Percentiles rank a stretch among this genome's conserved stretches.
Evolutionary conservation across 805 yeast genomes (phyloP).

Genomic region (Kockiozyma suomiensis): DNA sequence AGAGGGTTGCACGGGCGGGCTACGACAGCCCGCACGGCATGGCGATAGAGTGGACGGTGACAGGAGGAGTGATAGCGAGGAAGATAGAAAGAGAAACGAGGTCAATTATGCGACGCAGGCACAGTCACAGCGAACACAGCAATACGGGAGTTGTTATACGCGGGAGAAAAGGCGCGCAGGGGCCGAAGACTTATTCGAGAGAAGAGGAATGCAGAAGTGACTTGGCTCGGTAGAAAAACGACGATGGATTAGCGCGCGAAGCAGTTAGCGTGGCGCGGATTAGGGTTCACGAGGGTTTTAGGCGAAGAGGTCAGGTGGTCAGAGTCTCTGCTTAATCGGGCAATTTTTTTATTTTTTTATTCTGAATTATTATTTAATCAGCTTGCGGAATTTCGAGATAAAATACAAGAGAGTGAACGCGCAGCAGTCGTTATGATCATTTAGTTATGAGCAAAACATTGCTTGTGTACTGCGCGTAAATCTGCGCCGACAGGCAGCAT

Average conservation of each 20-base stretch:
- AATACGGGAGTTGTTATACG: no score
- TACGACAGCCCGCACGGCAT: conserved; percentile 7
- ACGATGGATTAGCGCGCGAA: conserved; percentile 9
- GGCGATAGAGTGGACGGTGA: background rate
- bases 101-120: background rate
- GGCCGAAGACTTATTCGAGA: no score
- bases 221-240: background rate
- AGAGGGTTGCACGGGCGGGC: background rate
- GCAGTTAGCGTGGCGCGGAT: conserved; percentile 12
- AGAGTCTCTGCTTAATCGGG: background rate
- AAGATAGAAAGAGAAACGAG: background rate
- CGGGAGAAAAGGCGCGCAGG: background rate
- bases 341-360: no score
- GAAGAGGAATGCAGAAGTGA: background rate
- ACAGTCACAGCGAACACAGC: no score
- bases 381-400: no score
- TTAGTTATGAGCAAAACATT: no score
- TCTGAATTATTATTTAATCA: no score
- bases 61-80: background rate
- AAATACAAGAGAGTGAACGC: no score
- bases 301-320: conserved; percentile 15
- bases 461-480: no score
- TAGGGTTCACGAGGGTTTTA: conserved; percentile 3
- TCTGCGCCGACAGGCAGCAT: no score
- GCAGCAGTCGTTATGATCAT: no score